Percentiles rank a stretch among this genome's conserved stretches.
Evolutionary conservation across 2,329 filamentous ascomycete species (phyloP).

Genomic region (Chaetomiaceae sp.): DNA sequence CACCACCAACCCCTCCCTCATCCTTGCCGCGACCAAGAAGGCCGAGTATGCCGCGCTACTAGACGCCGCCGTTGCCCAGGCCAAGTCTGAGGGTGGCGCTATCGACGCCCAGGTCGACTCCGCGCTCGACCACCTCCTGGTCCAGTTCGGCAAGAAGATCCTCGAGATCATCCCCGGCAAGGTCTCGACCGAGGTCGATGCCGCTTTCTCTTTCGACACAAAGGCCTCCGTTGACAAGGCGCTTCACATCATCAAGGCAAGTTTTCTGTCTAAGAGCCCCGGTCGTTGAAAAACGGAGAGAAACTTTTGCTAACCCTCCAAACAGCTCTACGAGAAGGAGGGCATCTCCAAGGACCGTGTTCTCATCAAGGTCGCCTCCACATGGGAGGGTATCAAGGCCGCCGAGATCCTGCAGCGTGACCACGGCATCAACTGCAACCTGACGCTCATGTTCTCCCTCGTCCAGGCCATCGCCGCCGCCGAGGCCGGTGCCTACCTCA

Average conservation of each 20-base stretch:
- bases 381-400: conserved; percentile 99
- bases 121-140: conserved; percentile 87
- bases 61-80: conserved; percentile 76
- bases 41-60: conserved; percentile 90
- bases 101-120: conserved; percentile 81
- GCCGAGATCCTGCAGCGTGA: conserved; percentile 94
- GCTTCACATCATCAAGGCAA: conserved; percentile 89
- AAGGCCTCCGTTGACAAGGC: conserved; percentile 92
- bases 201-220: conserved; percentile 91
- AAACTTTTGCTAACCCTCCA: conserved; percentile 4
- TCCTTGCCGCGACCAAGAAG: conserved; percentile 98
- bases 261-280: conserved; percentile 32
- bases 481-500: conserved; percentile 93
- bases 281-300: too few species aligned
- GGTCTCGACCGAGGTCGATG: conserved; percentile 98
- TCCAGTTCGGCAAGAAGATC: conserved; percentile 98
- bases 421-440: conserved; percentile 96
- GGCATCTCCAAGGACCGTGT: conserved; percentile 91
- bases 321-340: conserved; percentile 84
- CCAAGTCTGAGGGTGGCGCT: conserved; percentile 67
- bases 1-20: conserved; percentile 98
- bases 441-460: conserved; percentile 97
- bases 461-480: conserved; percentile 93
- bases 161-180: conserved; percentile 95
- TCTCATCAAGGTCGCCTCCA: conserved; percentile 98